Percentiles rank a stretch among this genome's conserved stretches.
phyloP scores from a whole-genome alignment of 2,329 filamentous ascomycete genomes.

The Cadophora gregata region DNA sequence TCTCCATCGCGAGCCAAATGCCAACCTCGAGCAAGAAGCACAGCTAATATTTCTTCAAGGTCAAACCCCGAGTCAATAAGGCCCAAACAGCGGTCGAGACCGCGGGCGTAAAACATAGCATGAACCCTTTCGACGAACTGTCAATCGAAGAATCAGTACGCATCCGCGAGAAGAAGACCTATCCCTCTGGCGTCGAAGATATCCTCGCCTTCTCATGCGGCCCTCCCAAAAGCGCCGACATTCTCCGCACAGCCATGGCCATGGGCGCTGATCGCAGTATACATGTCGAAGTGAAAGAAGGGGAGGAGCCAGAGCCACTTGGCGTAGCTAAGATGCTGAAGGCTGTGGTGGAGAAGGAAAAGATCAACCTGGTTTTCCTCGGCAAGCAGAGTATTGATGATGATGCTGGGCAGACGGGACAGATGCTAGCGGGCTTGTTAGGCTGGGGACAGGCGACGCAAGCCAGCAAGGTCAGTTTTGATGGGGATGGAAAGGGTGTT shows the following conservation, averaged over 20 bases:
- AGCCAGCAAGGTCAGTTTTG: constrained; percentile 82
- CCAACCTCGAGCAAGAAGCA: not conserved
- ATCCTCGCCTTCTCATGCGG: constrained; percentile 91
- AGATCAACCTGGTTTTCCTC: constrained; percentile 88
- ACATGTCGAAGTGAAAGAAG: constrained; percentile 81
- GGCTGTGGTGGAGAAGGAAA: constrained; percentile 80
- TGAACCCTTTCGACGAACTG: constrained; percentile 99
- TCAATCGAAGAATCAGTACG: constrained; percentile 95
- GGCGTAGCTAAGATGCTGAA: constrained; percentile 89
- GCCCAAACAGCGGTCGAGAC: constrained; percentile 88
- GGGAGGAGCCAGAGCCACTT: constrained; percentile 83
- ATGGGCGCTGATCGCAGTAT: constrained; percentile 96
- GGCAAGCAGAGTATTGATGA: constrained; percentile 99
- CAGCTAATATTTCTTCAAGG: constrained; percentile 48
- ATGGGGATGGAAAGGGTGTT: constrained; percentile 69
- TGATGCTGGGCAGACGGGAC: constrained; percentile 92
- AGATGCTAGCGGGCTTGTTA: constrained; percentile 94
- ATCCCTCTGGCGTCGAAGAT: constrained; percentile 79
- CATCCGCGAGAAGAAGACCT: constrained; percentile 83
- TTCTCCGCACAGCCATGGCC: constrained; percentile 95
- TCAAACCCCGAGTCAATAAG: constrained; percentile 74
- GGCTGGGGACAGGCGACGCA: constrained; percentile 96
- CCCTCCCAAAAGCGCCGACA: constrained; percentile 84
- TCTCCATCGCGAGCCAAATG: not conserved
- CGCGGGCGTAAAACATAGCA: constrained; percentile 91